phyloP scores from a whole-genome alignment of 1,284 basidiomycete genomes.

The Kalmanozyma brasiliensis region DNA sequence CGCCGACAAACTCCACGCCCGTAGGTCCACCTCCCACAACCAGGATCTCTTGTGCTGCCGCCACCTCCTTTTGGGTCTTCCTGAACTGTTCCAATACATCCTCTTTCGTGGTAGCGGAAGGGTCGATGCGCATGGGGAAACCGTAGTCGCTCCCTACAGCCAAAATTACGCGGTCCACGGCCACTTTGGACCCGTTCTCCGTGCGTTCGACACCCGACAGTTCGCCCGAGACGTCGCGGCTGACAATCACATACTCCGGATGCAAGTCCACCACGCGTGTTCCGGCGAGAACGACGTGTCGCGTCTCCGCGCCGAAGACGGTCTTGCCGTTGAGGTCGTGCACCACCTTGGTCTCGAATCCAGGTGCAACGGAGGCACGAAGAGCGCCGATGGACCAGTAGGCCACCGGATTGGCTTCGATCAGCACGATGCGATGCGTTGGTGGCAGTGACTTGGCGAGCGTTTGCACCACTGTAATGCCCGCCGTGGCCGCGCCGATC shows the following conservation, averaged over 20 bases:
- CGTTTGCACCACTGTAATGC: slow-evolving; percentile 54
- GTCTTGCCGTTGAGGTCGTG: slow-evolving; percentile 19
- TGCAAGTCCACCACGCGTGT: slow-evolving; percentile 22
- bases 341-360: slow-evolving; percentile 50
- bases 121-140: slow-evolving; percentile 26
- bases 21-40: slow-evolving; percentile 68
- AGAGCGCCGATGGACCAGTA: slow-evolving; percentile 68
- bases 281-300: slow-evolving; percentile 29
- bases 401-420: slow-evolving; percentile 68
- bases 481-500: slow-evolving; percentile 44
- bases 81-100: slow-evolving; percentile 29
- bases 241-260: slow-evolving; percentile 20
- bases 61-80: slow-evolving; percentile 33
- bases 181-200: slow-evolving; percentile 12
- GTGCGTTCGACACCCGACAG: slow-evolving; percentile 1
- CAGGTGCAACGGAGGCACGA: slow-evolving; percentile 69
- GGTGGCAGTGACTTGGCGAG: slow-evolving; percentile 66
- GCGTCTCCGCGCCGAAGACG: slow-evolving; percentile 22
- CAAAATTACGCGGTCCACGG: slow-evolving; percentile 28
- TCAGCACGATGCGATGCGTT: slow-evolving; percentile 69
- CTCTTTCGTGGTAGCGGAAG: slow-evolving; percentile 7
- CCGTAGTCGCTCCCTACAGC: slow-evolving; percentile 39
- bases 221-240: slow-evolving; percentile 11
- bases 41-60: slow-evolving; percentile 36
- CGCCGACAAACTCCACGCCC: slow-evolving; percentile 71